Evolutionary conservation across 2,329 filamentous ascomycete species (phyloP), one percentile per base, ranked within the genome.

Genomic region (Venturia oleaginea): DNA sequence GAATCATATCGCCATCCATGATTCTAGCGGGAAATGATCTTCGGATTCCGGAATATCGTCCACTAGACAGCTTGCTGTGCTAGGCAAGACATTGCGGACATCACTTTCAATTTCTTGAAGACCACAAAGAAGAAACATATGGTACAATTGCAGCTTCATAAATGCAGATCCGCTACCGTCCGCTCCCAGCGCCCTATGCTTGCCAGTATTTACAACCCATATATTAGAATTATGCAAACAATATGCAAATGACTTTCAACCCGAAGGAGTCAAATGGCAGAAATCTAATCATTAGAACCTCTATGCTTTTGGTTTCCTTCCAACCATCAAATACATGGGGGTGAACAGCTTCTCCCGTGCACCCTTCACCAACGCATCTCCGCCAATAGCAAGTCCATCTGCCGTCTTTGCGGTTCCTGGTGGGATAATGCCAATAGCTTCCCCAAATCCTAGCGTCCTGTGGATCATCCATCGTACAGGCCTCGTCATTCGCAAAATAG

Each of bases 321-420:
- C 86, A 67, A 86, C 37, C 59, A 60, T 60, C 37, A 60, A 15
- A 24, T 60, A 60, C 59, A 60, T 97, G 65, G 93, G 93, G 1
- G 93, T 97, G 79, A 97, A 97, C n/a, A 97, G 84, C 76, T 96
- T 90, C 80, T 92, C 83, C 75, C 86, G 85, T 42, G 87, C 93
- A 77, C 93, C 93, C 59, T 90, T 91, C 27, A 96, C 92, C 62
- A 97, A 81, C 71, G 86, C 89, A 76, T 97, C 92, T 13, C 85
- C 92, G 38, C 91, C 92, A 65, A 86, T 73, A 6, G 89, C 92
- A 71, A 97, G 79, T 72, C 89, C 92, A 77, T 97, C 89, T 13
- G 92, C 92, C n/a, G 92, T 96, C 86, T 96, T 96, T 79, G 91
- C 90, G 59, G 92, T 95, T 60, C 93, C 93, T 63, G 79, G 80